Percentiles rank a stretch among this genome's conserved stretches.
Evolutionary conservation across 169 alveolate species (phyloP).

Genomic region (Fabrea salina): DNA sequence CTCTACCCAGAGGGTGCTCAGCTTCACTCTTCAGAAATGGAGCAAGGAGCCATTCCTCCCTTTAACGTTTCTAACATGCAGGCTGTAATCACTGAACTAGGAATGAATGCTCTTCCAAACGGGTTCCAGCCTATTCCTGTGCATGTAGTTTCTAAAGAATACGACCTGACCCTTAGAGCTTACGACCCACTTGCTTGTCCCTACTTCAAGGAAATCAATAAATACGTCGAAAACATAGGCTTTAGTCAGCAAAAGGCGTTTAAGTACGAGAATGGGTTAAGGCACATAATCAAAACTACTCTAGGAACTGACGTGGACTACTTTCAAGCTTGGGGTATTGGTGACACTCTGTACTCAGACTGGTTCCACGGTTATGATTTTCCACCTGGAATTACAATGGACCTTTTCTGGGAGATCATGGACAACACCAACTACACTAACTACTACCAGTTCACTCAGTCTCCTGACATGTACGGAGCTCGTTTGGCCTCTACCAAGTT

Average conservation of each 20-base stretch:
- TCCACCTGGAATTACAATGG: slow-evolving; percentile 1
- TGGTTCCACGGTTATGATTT: not conserved
- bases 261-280: not conserved
- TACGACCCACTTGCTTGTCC: not conserved
- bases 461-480: no score
- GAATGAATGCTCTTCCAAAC: slow-evolving; percentile 27
- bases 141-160: not conserved
- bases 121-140: slow-evolving; percentile 9
- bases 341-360: not conserved
- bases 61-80: slow-evolving; percentile 3
- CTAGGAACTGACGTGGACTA: not conserved
- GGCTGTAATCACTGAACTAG: not conserved
- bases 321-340: not conserved
- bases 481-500: not conserved
- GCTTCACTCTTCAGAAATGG: not conserved
- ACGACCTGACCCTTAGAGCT: not conserved
- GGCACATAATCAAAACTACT: not conserved
- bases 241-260: not conserved
- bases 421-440: slow-evolving; percentile 7
- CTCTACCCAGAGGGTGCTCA: slow-evolving; percentile 36
- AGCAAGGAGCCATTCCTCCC: slow-evolving; percentile 13
- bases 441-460: no score
- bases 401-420: not conserved
- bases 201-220: not conserved
- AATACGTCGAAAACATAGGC: not conserved